phyloP scores from a whole-genome alignment of 1,284 basidiomycete species.

The Naganishia sp. region DNA sequence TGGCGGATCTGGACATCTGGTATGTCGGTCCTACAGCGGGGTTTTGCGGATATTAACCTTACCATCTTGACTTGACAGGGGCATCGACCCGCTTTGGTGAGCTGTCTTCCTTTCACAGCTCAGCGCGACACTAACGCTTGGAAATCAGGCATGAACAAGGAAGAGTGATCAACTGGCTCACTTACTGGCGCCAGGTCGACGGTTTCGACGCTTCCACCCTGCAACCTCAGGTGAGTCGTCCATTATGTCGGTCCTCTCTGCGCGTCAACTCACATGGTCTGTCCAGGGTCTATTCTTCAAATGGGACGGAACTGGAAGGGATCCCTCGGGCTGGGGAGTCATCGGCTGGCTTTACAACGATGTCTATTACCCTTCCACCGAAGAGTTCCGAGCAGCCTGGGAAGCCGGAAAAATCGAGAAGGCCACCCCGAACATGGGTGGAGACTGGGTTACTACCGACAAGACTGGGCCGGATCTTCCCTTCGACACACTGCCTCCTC shows the following conservation, averaged over 20 bases:
- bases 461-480: constrained; percentile 34
- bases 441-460: constrained; percentile 43
- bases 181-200: constrained; percentile 20
- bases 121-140: neutral
- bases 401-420: constrained; percentile 38
- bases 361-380: constrained; percentile 41
- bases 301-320: constrained; percentile 39
- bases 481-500: constrained; percentile 43
- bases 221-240: constrained; percentile 1
- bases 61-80: constrained; percentile 35
- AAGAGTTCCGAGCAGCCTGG: constrained; percentile 47
- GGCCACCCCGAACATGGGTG: constrained; percentile 36
- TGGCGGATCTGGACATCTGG: constrained; percentile 13
- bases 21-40: neutral
- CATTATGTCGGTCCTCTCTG: neutral
- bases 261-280: neutral
- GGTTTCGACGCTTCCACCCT: constrained; percentile 9
- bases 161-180: constrained; percentile 29
- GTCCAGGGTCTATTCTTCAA: constrained; percentile 39
- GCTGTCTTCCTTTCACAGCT: neutral
- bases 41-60: neutral
- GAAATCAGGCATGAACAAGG: constrained; percentile 30
- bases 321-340: constrained; percentile 36
- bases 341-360: constrained; percentile 38
- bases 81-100: constrained; percentile 47